Conservation (phyloP, 2,329 filamentous ascomycete genomes). For the Calonectria ilicicola region DNA sequence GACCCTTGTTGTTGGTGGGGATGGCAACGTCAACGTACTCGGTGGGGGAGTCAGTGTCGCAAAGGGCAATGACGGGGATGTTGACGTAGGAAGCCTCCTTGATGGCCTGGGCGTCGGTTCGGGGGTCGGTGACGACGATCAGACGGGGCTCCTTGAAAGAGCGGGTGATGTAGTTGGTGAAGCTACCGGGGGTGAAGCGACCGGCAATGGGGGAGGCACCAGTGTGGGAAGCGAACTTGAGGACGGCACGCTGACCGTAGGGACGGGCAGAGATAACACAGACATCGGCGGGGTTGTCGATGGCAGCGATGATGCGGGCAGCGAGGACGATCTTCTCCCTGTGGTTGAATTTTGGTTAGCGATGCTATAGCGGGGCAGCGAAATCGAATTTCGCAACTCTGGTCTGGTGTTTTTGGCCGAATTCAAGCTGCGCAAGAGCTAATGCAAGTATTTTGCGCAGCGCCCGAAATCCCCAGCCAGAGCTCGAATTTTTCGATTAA, state of each 20-base stretch:
- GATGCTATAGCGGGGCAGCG: constrained; percentile 23
- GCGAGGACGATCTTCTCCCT: constrained; percentile 99
- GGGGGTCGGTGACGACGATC: constrained; percentile 99
- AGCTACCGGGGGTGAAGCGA: constrained; percentile 99
- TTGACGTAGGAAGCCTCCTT: constrained; percentile 99
- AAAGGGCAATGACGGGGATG: constrained; percentile 99
- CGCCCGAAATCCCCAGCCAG: neutral
- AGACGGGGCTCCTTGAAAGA: constrained; percentile 99
- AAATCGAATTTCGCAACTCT: constrained; percentile 33
- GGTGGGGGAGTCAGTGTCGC: constrained; percentile 99
- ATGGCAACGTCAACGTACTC: constrained; percentile 99
- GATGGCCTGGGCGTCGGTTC: constrained; percentile 99
- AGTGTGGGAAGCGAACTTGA: constrained; percentile 99
- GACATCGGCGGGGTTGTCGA: constrained; percentile 99
- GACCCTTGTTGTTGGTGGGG: constrained; percentile 99
- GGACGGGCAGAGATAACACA: constrained; percentile 99
- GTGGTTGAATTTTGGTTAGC: constrained; percentile 34
- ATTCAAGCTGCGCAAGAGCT: constrained; percentile 2
- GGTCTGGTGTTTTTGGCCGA: constrained; percentile 26
- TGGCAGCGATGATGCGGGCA: constrained; percentile 97
- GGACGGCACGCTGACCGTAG: constrained; percentile 98
- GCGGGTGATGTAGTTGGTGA: constrained; percentile 99
- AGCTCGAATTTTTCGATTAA: neutral
- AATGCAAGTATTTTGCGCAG: neutral
- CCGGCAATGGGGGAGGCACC: constrained; percentile 98